Base-by-base conservation (phyloP, 805 yeast species). In the Millerozyma acaciae region DNA sequence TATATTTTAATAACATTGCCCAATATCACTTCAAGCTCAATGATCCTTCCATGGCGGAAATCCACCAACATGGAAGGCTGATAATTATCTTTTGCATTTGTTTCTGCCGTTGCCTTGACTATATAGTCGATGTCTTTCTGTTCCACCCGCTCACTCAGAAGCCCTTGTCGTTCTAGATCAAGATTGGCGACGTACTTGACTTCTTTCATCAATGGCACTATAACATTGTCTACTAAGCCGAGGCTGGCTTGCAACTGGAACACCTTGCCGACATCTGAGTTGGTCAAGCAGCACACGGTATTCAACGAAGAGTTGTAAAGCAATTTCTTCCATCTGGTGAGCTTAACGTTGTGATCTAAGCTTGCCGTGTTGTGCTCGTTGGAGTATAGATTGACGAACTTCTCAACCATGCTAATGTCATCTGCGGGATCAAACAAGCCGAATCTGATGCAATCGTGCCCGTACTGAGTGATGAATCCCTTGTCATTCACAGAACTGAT, bases 11-110 rank as follows among this genome's bases (percentile, higher is more conserved):
- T 31, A 22, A 82, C 66, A 47, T 80, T 84, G 4, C 90, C 89
- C 32, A 83, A 59, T 39, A 85, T 80, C 15, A 75, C 81, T 47
- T 84, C 88, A 18, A 78, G 55, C 54, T 85, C 94, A 43, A 84
- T 72, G 30, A 78, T 77, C 48, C 82, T 79, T 16, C 78, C 76
- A 42, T 80, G 78, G 32, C 73, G 60, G 14, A 70, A 69, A 49
- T 83, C 93, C 8, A 80, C 82, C 40, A 73, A 60, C 90, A 83
- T 83, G 4, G 88, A 80, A 2, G 90, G 90, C 32, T 70, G 67
- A 51, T 74, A 83, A 57, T 70, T 74, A 21, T 61, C 65, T 8
- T 76, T 76, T 37, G 70, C 82, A 48, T 80, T 84, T 17, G 34
- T 29, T 6, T 24, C 29, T 28, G 35, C 42, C 6, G 57, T 50